Evolutionary conservation across 371 early-diverging fungal species (phyloP), one percentile per base, ranked within the genome.

Genomic region (Chytridiales sp.): DNA sequence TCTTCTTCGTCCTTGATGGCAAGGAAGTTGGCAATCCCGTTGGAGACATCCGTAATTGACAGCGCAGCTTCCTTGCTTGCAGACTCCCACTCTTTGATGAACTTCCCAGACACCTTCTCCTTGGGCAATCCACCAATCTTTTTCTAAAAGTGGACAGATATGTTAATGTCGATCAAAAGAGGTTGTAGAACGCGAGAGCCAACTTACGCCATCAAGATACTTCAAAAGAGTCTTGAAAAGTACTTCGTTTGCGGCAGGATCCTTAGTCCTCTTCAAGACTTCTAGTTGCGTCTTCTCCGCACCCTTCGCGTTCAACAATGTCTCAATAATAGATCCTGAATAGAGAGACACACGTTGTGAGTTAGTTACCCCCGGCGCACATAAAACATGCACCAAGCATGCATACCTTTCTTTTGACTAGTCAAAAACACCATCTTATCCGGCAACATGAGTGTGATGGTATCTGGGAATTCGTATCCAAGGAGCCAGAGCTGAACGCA

Each of bases 401-500:
- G 41, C 62, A 50, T 55, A 82, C 87, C 90, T 68, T 92, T 94
- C 68, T 89, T 91, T 29, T 77, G 79, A 56, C 89, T 88, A 21
- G 94, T 89, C 15, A 94, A 70, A 55, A 96, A 77, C 6, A 87
- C 83, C 17, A 94, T 62, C 58, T 87, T 88, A 53, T 87, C 87
- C 24, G 74, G 81, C 38, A 89, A 88, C 31, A 96, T 76, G 32
- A 94, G 56, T 27, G 93, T 79, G 39, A 93, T 62, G 1, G 94
- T 93, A 60, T 95, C 91, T 3, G 88, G 87, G 61, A 97, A 89
- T 69, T 96, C 98, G 62, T 92, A 89, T 29, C 96, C 97, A 52
- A 97, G 78, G 41, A 97, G 83, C 94, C 97, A 98, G 36, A 85
- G 86, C 88, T 97, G 84, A 36, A 67, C 9, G 39, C 24, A 51